phyloP scores from a whole-genome alignment of 257 asterid species.

The Rubia yunnanensis region DNA sequence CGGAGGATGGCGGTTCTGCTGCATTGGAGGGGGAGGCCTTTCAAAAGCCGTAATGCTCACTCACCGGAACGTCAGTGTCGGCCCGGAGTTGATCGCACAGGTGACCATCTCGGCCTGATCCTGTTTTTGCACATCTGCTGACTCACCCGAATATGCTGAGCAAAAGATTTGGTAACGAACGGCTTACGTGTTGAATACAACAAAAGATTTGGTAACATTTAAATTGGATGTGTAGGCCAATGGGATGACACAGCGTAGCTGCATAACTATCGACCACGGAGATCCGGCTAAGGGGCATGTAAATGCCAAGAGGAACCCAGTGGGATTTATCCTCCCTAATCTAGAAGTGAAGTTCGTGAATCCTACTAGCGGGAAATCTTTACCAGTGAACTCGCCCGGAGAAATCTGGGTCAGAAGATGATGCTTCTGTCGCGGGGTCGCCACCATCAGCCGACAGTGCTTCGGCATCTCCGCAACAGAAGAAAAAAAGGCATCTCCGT shows the following conservation, averaged over 20 bases:
- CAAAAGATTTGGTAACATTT: no score
- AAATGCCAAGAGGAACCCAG: conserved; percentile 68
- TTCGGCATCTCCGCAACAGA: no score
- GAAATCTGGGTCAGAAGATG: conserved; percentile 90
- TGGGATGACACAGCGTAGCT: conserved; percentile 97
- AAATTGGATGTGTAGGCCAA: conserved; percentile 49
- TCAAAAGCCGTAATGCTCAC: conserved; percentile 96
- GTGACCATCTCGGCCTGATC: conserved; percentile 70
- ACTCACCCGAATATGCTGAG: conserved; percentile 84
- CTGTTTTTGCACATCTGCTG: conserved; percentile 94
- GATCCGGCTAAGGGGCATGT: conserved; percentile 42
- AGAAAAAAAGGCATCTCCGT: no score
- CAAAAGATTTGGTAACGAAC: no score
- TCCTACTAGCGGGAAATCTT: conserved; percentile 60
- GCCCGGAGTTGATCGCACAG: conserved; percentile 71
- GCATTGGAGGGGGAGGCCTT: no score
- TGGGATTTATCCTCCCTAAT: conserved; percentile 88
- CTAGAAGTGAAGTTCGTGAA: conserved; percentile 73
- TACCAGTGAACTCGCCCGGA: conserved; percentile 61
- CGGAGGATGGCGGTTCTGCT: no score
- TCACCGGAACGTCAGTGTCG: conserved; percentile 65
- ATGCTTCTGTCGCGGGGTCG: no score
- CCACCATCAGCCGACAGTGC: no score
- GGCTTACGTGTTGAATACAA: no score
- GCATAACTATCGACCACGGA: conserved; percentile 75